Base-by-base conservation (phyloP, 1,284 basidiomycete genomes). In the Porodaedalea pini region DNA sequence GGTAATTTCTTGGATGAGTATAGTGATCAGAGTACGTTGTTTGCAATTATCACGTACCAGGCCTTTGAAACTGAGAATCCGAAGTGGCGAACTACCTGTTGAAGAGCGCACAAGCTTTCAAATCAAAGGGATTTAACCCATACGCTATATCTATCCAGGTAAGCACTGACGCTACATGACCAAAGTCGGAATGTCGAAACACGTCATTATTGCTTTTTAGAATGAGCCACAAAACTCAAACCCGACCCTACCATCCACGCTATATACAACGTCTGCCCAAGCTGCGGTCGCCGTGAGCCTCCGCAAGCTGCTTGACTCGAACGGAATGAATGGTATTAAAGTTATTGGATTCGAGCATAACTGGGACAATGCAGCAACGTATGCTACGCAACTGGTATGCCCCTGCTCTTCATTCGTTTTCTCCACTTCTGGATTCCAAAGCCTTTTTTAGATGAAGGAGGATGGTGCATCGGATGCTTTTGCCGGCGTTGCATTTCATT, bases 331-430 rank as follows among this genome's bases (percentile, higher is more conserved):
- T 2, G 62, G 60, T 47, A 73, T 73, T 27, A 74, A 77, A 66
- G 74, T 81, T 47, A 69, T 80, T 41, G 79, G 77, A 31, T 78
- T 73, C 59, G 77, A 78, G 45, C 77, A 78, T 61, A 80, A 81
- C 62, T 81, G 80, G 80, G 66, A 68, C 36, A 74, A 78, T 63
- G 77, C 78, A 1, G 75, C 68, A 2, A 68, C 68, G 13, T 81
- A 81, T 54, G 78, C 80, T 11, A 70, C 78, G 8, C 71, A 77
- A 50, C 67, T 82, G 37, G 79, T 81, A 47, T 53, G 73, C 59
- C 13, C n/a, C 45, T 3, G 6, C 17, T 54, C 21, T 15, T 17
- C 40, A 19, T n/a, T 25, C 2, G 19, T 13, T 45, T 25, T n/a
- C 25, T 10, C 23, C 27, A 27, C 10, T 25, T 13, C 19, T 37